Base-by-base conservation (phyloP, 192 early-diverging fungal genomes). In the Backusella tuberculispora region DNA sequence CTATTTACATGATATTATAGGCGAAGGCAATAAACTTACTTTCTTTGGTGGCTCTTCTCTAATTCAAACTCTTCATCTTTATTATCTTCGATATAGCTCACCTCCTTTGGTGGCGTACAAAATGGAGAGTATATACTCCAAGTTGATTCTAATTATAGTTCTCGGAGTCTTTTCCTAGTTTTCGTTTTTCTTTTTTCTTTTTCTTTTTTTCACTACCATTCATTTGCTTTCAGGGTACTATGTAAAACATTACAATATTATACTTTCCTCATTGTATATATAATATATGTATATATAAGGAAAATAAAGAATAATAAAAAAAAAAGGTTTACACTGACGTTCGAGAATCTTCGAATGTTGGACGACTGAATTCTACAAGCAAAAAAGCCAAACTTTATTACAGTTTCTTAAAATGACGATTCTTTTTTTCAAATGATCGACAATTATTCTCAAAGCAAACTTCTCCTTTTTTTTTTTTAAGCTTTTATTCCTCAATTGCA, bases 51-150 rank as follows among this genome's bases (percentile, higher is more conserved):
- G 7, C 15, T 50, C 5, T 17, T 19, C 5, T 48, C n/a, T 48
- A 34, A 34, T 34, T 34, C 29, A 34, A 34, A 34, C 47, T n/a
- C 6, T n/a, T 48, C 15, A n/a, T 48, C 15, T 17, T 48, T 14
- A 15, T 48, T 48, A 1, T 50, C 47, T 50, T 2, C 7, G 47
- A 50, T 50, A 50, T n/a, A 50, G 15, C 6, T 6, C n/a, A 50
- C 47, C 47, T 50, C 47, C 47, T 50, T 50, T 50, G 47, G 47
- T 50, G 47, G 47, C 47, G 47, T 50, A 50, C 47, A 50, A 50
- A 6, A 19, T n/a, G 15, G 47, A 50, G 7, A 15, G 6, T 2
- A 50, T 50, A 50, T 19, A 50, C 29, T 1, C 29, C 29, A 34
- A 34, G 29, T 34, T 34, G 29, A 34, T 50, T 50, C 47, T 50